Base-by-base conservation (phyloP, 495 filamentous ascomycete species). In the Bathelium albidoporum region DNA sequence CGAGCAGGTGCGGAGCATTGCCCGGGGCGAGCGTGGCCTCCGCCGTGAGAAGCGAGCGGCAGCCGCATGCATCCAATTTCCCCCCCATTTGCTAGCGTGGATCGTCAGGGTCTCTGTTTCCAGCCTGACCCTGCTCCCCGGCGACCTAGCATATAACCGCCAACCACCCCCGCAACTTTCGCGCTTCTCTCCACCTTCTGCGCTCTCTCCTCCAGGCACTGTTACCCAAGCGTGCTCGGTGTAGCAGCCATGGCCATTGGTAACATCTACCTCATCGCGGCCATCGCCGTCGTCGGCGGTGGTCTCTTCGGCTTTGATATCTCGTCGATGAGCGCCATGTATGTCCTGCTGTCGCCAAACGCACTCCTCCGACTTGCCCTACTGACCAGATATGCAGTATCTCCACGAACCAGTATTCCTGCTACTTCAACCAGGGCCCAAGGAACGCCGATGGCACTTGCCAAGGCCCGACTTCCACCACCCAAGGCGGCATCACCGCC, bases 241-340 rank as follows among this genome's bases (percentile, higher is more conserved):
- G 49, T 16, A 26, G 49, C 24, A 26, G 29, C 5, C 24, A 55
- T 55, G 49, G 49, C 49, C 22, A 32, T 86, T 68, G 85, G 86
- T 22, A 90, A 89, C 69, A 80, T 89, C 64, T 90, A 90, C 68
- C 72, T 85, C 45, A 91, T 91, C 72, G 81, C 88, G 67, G 85
- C 85, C 73, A 82, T 88, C 73, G 81, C 87, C 70, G 86, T 92
- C 68, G 81, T 81, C 62, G 90, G 90, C 64, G 90, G 89, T 72
- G 86, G 82, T 58, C 81, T 92, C 20, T 93, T 95, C 66, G 89
- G 89, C 62, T 91, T 91, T 68, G 89, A 90, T 77, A 89, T 91
- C 72, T 82, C 82, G 63, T 89, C 87, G n/a, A 87, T 91, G 88
- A 87, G 82, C 20, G 89, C 88, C 59, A 89, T 89, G 73, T 73